These are phyloP conservation scores for Silene noctiflora DNA, from an alignment of 179 eudicot genomes.

Conservation along the genomic window DNA sequence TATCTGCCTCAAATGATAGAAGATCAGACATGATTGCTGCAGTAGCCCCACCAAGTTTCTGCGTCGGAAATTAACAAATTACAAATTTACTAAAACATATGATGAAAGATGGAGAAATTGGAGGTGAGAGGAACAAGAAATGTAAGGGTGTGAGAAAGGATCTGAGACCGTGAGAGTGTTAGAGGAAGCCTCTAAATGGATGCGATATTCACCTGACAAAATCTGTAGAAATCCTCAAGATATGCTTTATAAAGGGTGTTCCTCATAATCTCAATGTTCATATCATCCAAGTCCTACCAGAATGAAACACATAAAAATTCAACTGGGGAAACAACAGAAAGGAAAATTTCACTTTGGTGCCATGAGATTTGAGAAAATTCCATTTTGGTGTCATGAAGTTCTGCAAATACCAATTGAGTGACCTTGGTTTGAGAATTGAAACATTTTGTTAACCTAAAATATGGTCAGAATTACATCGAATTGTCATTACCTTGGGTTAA, in stretches of 20 bases:
- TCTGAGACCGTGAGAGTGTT: neutral
- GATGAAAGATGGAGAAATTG: neutral
- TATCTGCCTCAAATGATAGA: conserved; percentile 94
- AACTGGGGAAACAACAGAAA: no score
- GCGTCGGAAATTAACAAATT: conserved; percentile 21
- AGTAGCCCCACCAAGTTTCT: conserved; percentile 99
- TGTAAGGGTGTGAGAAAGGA: neutral
- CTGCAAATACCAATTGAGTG: neutral
- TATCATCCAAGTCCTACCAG: conserved; percentile 90
- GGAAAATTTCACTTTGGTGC: neutral
- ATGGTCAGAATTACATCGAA: neutral
- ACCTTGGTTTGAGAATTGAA: neutral
- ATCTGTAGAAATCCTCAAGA: conserved; percentile 92
- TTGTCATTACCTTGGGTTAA: neutral
- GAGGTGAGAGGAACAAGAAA: neutral
- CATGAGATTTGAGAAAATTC: neutral
- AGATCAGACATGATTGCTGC: conserved; percentile 98
- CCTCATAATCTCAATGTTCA: conserved; percentile 99
- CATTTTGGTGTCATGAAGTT: neutral
- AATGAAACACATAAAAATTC: conserved; percentile 1
- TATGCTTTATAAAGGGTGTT: conserved; percentile 96
- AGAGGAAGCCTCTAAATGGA: neutral
- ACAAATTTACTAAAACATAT: conserved; percentile 1
- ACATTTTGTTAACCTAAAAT: neutral
- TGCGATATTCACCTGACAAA: conserved; percentile 60